Percentiles rank a stretch among this genome's conserved stretches.
phyloP scores from a whole-genome alignment of 164 flowering plant species.

The Cinnamomum micranthum region DNA sequence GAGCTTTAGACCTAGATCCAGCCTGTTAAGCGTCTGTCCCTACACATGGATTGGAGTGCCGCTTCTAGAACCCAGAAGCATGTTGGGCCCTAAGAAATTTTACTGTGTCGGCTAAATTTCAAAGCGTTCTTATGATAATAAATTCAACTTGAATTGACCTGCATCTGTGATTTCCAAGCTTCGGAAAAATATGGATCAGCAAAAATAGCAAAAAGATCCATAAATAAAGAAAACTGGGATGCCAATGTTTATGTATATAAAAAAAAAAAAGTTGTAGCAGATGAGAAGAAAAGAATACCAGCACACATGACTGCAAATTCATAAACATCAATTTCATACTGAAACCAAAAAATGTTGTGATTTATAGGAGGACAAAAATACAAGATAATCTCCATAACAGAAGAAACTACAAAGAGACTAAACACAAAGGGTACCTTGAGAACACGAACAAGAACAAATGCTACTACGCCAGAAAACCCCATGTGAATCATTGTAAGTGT shows the following conservation, averaged over 20 bases:
- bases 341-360: background rate
- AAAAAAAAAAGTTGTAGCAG: background rate
- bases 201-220: background rate
- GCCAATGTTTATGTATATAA: background rate
- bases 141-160: background rate
- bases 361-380: too few relatives aligned
- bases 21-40: too few relatives aligned
- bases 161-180: background rate
- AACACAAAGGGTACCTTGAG: constrained; percentile 59
- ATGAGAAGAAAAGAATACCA: background rate
- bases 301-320: background rate
- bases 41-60: too few relatives aligned
- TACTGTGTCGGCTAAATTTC: too few relatives aligned
- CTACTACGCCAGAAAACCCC: constrained; percentile 90
- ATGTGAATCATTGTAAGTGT: constrained; percentile 99
- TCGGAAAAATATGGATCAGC: background rate
- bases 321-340: background rate
- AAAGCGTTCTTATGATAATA: background rate
- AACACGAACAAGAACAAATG: constrained; percentile 87
- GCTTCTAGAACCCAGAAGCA: too few relatives aligned
- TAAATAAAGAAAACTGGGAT: background rate
- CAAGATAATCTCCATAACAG: background rate
- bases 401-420: background rate
- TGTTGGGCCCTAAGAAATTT: too few relatives aligned
- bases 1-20: too few relatives aligned